Evolutionary conservation across 2,329 filamentous ascomycete species (phyloP).

Genomic region (Blastomyces parvus): DNA sequence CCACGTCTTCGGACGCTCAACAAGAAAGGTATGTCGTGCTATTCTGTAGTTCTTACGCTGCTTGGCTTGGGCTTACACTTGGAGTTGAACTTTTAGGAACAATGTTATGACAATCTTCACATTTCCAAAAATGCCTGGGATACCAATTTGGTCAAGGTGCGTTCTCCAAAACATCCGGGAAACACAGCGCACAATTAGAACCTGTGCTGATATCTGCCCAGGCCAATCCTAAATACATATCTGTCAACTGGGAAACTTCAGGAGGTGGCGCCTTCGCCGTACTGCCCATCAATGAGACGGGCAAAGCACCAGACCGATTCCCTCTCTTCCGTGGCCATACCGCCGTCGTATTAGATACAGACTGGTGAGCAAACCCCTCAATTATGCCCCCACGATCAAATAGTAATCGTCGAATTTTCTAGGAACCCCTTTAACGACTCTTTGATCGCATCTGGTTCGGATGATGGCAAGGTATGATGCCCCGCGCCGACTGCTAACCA

Average conservation of each 20-base stretch:
- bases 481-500: background rate
- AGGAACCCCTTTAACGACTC: conserved; percentile 96
- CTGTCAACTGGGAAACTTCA: conserved; percentile 96
- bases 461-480: conserved; percentile 70
- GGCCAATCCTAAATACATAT: conserved; percentile 91
- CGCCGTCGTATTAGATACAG: conserved; percentile 88
- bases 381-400: conserved; percentile 5
- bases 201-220: conserved; percentile 30
- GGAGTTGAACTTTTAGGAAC: conserved; percentile 48
- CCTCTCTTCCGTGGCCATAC: conserved; percentile 95
- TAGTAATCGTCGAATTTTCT: conserved; percentile 13
- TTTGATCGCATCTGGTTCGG: conserved; percentile 84
- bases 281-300: conserved; percentile 79
- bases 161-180: conserved; percentile 21
- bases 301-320: conserved; percentile 83
- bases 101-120: conserved; percentile 96
- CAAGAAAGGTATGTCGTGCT: conserved; percentile 56
- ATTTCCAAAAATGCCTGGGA: conserved; percentile 99
- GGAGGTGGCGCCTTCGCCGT: conserved; percentile 96
- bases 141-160: conserved; percentile 93
- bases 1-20: conserved; percentile 95
- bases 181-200: conserved; percentile 8
- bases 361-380: conserved; percentile 59
- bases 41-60: background rate
- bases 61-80: background rate